These are phyloP conservation scores for Lignosus rhinocerotis DNA, from an alignment of 1,284 basidiomycete species.

Conservation along the genomic window DNA sequence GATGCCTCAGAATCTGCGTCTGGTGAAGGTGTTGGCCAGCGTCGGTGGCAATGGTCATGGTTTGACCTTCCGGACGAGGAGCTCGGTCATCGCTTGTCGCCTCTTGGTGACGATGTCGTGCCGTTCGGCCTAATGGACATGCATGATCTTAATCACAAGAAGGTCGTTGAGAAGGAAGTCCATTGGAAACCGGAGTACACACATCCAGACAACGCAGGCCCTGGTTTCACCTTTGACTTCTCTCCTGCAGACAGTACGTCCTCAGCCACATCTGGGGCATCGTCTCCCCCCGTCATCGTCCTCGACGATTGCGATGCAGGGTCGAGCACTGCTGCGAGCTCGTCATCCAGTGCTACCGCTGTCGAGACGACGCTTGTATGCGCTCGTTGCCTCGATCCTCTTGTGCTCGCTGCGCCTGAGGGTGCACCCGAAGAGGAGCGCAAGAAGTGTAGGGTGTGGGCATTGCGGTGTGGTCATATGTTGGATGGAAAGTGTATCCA, in stretches of 20 bases:
- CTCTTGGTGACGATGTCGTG: constrained; percentile 5
- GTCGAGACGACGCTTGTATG: constrained; percentile 52
- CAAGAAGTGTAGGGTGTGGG: constrained; percentile 56
- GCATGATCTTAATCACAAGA: neutral
- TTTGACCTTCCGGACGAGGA: neutral
- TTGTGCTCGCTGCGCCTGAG: constrained; percentile 42
- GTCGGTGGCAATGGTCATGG: constrained; percentile 9
- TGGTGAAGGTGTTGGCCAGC: neutral
- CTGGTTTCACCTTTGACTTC: constrained; percentile 70
- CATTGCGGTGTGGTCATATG: constrained; percentile 71
- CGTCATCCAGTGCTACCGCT: constrained; percentile 19
- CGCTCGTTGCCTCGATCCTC: constrained; percentile 57
- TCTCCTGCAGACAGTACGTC: constrained; percentile 34
- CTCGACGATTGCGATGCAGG: constrained; percentile 32
- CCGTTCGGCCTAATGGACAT: neutral
- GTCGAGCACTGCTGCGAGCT: constrained; percentile 16
- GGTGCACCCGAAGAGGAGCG: constrained; percentile 35
- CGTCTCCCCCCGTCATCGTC: constrained; percentile 34
- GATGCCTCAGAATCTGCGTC: neutral
- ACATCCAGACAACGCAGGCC: constrained; percentile 50
- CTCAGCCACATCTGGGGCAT: constrained; percentile 29
- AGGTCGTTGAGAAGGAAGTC: constrained; percentile 2
- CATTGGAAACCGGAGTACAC: constrained; percentile 61
- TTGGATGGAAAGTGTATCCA: constrained; percentile 74
- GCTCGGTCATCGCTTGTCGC: neutral